Evolutionary conservation across 495 filamentous ascomycete species (phyloP).

Genomic region (Lasiosphaeria hispida): DNA sequence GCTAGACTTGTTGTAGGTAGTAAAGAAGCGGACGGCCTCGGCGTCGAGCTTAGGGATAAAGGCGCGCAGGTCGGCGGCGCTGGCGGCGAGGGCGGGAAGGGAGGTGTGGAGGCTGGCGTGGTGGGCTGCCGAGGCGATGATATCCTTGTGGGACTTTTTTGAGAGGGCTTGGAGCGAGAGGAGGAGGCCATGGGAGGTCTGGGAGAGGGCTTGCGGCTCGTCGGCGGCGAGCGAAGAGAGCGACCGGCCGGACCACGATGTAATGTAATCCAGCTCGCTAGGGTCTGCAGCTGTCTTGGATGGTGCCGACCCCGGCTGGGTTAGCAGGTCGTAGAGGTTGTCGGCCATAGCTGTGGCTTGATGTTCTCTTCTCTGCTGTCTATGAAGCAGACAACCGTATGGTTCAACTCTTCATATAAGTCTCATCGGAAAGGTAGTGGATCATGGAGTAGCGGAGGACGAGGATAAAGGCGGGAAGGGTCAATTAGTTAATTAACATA

Average conservation of each 20-base stretch:
- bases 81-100: slow-evolving; percentile 62
- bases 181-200: slow-evolving; percentile 77
- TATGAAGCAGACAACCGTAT: not conserved
- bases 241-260: slow-evolving; percentile 71
- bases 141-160: slow-evolving; percentile 82
- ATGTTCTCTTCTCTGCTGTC: not conserved
- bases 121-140: slow-evolving; percentile 76
- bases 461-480: not conserved
- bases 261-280: slow-evolving; percentile 77
- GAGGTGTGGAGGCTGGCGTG: slow-evolving; percentile 66
- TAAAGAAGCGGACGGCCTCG: slow-evolving; percentile 74
- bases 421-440: not conserved
- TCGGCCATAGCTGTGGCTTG: slow-evolving; percentile 29
- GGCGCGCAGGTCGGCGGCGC: slow-evolving; percentile 63
- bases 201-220: slow-evolving; percentile 76
- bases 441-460: not conserved
- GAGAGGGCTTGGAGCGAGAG: slow-evolving; percentile 86
- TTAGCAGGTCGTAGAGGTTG: slow-evolving; percentile 33
- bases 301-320: slow-evolving; percentile 17
- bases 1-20: slow-evolving; percentile 71
- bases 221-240: slow-evolving; percentile 66
- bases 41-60: slow-evolving; percentile 77
- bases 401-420: not conserved
- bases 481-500: not conserved
- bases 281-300: slow-evolving; percentile 50